phyloP scores from a whole-genome alignment of 306 rosid species.

The Vigna radiata region DNA sequence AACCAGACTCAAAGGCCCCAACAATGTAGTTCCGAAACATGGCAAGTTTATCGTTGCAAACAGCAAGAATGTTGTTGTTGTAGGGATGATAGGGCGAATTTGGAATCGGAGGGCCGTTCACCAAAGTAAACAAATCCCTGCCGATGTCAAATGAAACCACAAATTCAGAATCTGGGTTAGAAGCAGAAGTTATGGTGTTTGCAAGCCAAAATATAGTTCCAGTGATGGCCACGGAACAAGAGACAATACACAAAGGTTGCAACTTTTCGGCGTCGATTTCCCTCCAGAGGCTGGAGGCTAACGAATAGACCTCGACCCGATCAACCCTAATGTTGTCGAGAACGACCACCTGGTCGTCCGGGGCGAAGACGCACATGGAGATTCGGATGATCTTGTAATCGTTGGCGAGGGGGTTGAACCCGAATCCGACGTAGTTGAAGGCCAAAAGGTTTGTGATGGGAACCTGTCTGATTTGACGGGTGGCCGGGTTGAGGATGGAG shows the following conservation, averaged over 20 bases:
- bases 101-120: slow-evolving; percentile 20
- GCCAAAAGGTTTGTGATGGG: not conserved
- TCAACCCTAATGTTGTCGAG: not conserved
- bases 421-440: slow-evolving; percentile 9
- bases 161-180: not conserved
- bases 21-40: slow-evolving; percentile 9
- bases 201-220: slow-evolving; percentile 37
- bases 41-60: slow-evolving; percentile 10
- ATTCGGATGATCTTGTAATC: slow-evolving; percentile 43
- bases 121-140: not conserved
- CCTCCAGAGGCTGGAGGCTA: slow-evolving; percentile 23
- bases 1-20: not conserved
- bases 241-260: not conserved
- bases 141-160: slow-evolving; percentile 30
- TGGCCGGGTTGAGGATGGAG: slow-evolving; percentile 36
- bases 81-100: not conserved
- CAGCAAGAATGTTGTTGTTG: not conserved
- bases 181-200: not conserved
- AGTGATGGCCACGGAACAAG: not conserved
- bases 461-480: slow-evolving; percentile 1
- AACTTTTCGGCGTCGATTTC: not conserved
- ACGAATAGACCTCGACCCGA: slow-evolving; percentile 21
- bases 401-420: slow-evolving; percentile 10
- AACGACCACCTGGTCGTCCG: not conserved
- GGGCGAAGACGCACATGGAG: not conserved